Evolutionary conservation across 495 filamentous ascomycete species (phyloP).

Genomic region (Penicillium canariense): DNA sequence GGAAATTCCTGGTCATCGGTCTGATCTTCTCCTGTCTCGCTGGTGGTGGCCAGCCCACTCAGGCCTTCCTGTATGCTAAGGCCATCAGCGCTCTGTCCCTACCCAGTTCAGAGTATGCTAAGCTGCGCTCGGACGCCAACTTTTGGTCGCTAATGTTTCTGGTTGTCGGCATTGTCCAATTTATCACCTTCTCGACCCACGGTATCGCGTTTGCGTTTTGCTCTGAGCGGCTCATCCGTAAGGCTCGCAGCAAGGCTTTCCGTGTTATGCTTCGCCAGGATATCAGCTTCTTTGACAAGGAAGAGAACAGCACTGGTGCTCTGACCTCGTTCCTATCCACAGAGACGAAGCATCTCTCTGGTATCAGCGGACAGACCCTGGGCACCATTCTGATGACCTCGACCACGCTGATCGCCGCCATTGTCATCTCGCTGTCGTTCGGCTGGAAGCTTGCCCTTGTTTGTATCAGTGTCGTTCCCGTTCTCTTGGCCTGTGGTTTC

Average conservation of each 20-base stretch:
- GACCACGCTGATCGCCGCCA: conserved; percentile 69
- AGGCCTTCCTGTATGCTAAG: conserved; percentile 90
- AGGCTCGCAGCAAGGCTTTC: conserved; percentile 78
- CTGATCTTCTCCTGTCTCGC: conserved; percentile 75
- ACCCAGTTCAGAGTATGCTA: conserved; percentile 40
- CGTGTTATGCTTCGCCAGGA: conserved; percentile 89
- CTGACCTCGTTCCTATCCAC: conserved; percentile 83
- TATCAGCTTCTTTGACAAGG: conserved; percentile 81
- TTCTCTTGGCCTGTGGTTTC: conserved; percentile 78
- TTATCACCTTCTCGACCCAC: conserved; percentile 65
- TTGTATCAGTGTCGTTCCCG: conserved; percentile 71
- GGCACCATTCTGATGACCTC: conserved; percentile 74
- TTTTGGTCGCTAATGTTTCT: conserved; percentile 97
- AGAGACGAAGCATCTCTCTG: conserved; percentile 80
- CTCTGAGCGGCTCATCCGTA: conserved; percentile 78
- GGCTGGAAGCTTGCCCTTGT: conserved; percentile 93
- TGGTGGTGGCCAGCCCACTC: conserved; percentile 80
- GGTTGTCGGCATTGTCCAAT: conserved; percentile 79
- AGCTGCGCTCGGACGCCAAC: conserved; percentile 64
- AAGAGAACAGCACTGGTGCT: conserved; percentile 81
- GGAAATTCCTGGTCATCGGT: conserved; percentile 69
- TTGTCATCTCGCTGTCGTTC: conserved; percentile 63
- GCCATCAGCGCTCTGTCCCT: conserved; percentile 67
- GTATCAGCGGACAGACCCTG: conserved; percentile 75
- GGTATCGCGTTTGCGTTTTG: conserved; percentile 79